phyloP scores from a whole-genome alignment of 2,329 filamentous ascomycete species.

The Fusarium redolens region DNA sequence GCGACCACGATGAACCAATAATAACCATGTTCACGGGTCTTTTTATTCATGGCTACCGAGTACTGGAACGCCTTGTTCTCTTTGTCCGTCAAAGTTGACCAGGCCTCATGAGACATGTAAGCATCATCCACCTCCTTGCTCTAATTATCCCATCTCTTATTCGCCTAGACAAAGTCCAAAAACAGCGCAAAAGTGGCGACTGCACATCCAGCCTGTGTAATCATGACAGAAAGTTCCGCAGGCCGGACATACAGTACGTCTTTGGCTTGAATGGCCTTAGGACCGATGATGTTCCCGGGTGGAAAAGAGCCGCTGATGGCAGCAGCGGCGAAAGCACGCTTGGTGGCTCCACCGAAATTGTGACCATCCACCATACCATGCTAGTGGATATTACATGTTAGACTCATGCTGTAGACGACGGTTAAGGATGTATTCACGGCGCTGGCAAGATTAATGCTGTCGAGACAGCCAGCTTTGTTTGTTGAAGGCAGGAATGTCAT shows the following conservation, averaged over 20 bases:
- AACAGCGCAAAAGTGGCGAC: constrained; percentile 58
- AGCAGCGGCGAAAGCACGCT: constrained; percentile 62
- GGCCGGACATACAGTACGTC: constrained; percentile 65
- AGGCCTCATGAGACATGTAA: constrained; percentile 57
- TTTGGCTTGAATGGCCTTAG: constrained; percentile 64
- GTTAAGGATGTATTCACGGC: constrained; percentile 59
- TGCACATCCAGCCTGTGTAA: constrained; percentile 59
- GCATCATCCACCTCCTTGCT: constrained; percentile 53
- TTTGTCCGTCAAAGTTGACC: constrained; percentile 64
- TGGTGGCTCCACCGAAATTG: constrained; percentile 63
- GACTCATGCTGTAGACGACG: constrained; percentile 59
- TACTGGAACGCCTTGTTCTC: constrained; percentile 70
- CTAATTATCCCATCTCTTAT: constrained; percentile 51
- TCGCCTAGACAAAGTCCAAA: constrained; percentile 63
- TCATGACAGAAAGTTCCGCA: constrained; percentile 66
- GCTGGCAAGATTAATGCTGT: constrained; percentile 64
- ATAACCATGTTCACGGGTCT: too few relatives aligned
- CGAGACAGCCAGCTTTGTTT: constrained; percentile 60
- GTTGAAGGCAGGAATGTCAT: constrained; percentile 63
- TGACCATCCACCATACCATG: constrained; percentile 55
- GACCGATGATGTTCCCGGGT: constrained; percentile 67
- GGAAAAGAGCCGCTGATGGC: constrained; percentile 63
- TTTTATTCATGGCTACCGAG: constrained; percentile 21
- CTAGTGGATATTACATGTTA: fast-evolving
- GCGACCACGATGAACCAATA: fast-evolving